Evolutionary conservation across 805 yeast genomes (phyloP), one percentile per base, ranked within the genome.

Genomic region (Ogataea nakhonphanomensis): DNA sequence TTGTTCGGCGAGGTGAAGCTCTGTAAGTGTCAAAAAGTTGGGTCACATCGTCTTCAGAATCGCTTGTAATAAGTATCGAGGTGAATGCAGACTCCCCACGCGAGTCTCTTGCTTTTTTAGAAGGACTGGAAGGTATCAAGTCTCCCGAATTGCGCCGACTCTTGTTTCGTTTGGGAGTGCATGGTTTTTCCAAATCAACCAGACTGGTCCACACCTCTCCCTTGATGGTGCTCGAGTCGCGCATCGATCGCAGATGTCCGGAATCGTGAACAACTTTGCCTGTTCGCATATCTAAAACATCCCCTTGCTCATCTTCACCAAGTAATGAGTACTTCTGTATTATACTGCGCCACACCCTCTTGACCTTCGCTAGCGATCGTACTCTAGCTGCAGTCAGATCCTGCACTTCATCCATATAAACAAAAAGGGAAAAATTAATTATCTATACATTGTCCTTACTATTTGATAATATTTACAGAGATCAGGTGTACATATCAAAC

Each of bases 221-320:
- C 11, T 49, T 50, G 9, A 48, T 31, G 12, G 44, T 33, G 4
- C 41, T 29, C 2, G 57, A 49, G 38, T 46, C 53, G 22, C 33
- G 42, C 41, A 81, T 51, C 2, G 80, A 73, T 41, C 73, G 61
- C 15, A 85, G 50, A 58, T 85, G 95, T 2, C 95, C 95, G 37
- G 76, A 71, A 51, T 85, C 89, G 24, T 66, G 73, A 1, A 79
- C 58, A 1, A 85, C 73, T 41, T 73, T 67, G 0, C 91, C 90
- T 0, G 88, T 78, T 8, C 57, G 54, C 15, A 85, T 52, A 55
- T 85, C 89, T n/a, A 81, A 62, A 17, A 79, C 68, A 55, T 81
- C 89, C 27, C 84, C 81, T 38, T 78, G 79, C 12, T 66, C 66
- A 4, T 66, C 64, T 25, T 73, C 72, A 36, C 70, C 70, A 35